Base-by-base conservation (phyloP, 1,139 yeast genomes). In the Eremothecium gossypii region DNA sequence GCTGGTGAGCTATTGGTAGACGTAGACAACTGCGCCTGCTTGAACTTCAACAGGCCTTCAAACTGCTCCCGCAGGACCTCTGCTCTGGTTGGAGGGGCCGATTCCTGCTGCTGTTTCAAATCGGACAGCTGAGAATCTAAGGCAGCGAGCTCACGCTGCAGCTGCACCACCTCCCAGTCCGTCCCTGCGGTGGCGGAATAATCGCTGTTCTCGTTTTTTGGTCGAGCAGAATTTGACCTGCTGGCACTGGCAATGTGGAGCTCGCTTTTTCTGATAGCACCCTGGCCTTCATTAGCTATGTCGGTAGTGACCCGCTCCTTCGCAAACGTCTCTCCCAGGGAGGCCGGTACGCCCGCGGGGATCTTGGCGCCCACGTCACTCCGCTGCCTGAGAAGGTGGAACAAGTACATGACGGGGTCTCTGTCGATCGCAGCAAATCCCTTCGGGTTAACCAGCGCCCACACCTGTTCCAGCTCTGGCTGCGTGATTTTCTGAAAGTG, bases 361-460 rank as follows among this genome's bases (percentile, higher is more conserved):
- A 91, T 79, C 47, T 93, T 71, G 53, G 81, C 80, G 29, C 96
- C 96, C 3, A 53, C 45, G 57, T 81, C 80, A 48, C 86, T 84
- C 53, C 96, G 74, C 63, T 89, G 95, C 63, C 87, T 86, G 54
- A 91, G 71, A 51, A 89, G 86, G 64, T 91, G 98, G 51, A 91
- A 70, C 52, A 85, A 87, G 30, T 85, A 95, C 51, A 87, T 67
- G 26, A 87, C 80, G 61, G 93, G 98, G 64, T 91, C 97, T 55
- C 83, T 86, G 62, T 89, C 97, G 49, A 91, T 86, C 11, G 95
- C 81, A 56, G 83, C 87, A 43, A 79, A 77, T 37, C 83, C 78
- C 55, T 83, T 82, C 5, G 98, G 97, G 57, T 91, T 91, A 38
- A 93, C 95, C 46, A 91, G 69, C 60, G 85, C 86, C 97, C 98